Evolutionary conservation across 2,329 filamentous ascomycete genomes (phyloP).

Genomic region (Erysiphe pulchra): DNA sequence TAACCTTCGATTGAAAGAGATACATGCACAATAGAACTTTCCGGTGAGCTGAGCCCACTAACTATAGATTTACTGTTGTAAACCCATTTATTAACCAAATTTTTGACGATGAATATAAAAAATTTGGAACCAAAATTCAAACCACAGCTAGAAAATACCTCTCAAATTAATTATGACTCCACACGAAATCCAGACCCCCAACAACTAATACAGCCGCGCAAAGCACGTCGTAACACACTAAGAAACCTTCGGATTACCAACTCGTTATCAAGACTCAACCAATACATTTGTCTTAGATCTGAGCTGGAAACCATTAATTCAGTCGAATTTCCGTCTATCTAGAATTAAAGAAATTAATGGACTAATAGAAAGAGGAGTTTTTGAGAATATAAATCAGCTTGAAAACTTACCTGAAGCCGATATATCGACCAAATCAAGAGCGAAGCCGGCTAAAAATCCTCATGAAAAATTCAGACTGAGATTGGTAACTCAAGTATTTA

Average conservation of each 20-base stretch:
- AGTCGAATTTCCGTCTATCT: neutral
- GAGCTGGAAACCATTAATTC: neutral
- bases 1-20: neutral
- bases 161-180: neutral
- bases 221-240: neutral
- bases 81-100: neutral
- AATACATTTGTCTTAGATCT: neutral
- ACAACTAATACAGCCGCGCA: neutral
- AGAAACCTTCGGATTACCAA: neutral
- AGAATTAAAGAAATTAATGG: neutral
- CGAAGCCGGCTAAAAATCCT: neutral
- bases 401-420: neutral
- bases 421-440: neutral
- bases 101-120: neutral
- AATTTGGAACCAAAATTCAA: too few relatives aligned
- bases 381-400: neutral
- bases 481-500: neutral
- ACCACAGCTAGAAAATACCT: too few relatives aligned
- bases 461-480: neutral
- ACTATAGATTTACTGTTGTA: neutral
- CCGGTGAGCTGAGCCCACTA: neutral
- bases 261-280: neutral
- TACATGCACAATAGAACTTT: neutral
- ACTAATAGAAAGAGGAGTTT: conserved; percentile 1
- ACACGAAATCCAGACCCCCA: neutral